A percentile compares a stretch with the other conserved stretches of the same genome.
Evolutionary conservation across 306 rosid species (phyloP).

Genomic region (Sophora flavescens): DNA sequence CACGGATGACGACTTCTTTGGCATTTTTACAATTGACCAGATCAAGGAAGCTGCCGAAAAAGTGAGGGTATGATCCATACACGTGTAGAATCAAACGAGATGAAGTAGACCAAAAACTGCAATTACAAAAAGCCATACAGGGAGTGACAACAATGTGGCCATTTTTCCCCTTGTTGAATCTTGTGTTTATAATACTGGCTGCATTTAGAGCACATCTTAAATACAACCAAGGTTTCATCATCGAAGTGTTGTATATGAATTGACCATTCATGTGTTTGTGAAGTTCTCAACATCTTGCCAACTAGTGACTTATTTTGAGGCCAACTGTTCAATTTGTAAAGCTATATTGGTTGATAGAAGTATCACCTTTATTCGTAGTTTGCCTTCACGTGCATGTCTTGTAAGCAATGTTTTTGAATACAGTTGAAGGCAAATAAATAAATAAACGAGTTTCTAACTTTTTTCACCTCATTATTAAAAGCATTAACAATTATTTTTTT

Average conservation of each 20-base stretch:
- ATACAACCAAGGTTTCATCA: background rate
- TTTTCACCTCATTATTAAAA: background rate
- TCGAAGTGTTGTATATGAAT: conserved; percentile 1
- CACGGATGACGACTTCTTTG: conserved; percentile 83
- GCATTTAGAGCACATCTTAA: background rate
- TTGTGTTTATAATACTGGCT: conserved; percentile 7
- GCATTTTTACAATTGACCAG: conserved; percentile 86
- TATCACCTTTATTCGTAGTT: background rate
- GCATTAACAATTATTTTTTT: background rate
- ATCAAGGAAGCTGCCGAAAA: conserved; percentile 93
- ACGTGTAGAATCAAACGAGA: conserved; percentile 12
- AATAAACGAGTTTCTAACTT: background rate
- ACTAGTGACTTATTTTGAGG: background rate
- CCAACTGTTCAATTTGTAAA: background rate
- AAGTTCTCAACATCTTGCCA: background rate
- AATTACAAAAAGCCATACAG: background rate
- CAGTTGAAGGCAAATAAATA: background rate
- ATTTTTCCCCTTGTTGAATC: conserved; percentile 22
- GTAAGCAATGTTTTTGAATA: background rate
- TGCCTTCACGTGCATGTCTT: background rate
- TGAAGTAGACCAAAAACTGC: conserved; percentile 4
- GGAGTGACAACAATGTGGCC: conserved; percentile 9
- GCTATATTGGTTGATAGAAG: background rate
- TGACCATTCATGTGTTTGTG: background rate
- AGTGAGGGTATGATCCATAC: conserved; percentile 57